phyloP scores from a whole-genome alignment of 805 yeast genomes.

The Wickerhamiella parazyma region DNA sequence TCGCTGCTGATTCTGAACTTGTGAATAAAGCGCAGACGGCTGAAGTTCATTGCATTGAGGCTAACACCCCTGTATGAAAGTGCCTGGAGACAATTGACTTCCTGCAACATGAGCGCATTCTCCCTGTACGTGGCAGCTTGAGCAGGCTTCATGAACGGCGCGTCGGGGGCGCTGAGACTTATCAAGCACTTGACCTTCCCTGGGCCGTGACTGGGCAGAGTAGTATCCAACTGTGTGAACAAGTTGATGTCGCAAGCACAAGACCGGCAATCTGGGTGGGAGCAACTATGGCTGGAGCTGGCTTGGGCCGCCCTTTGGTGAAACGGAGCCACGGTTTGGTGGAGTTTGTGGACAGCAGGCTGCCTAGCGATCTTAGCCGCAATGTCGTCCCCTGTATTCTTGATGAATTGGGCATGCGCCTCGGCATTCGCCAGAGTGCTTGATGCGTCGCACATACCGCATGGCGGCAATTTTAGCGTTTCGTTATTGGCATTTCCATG shows the following conservation, averaged over 20 bases:
- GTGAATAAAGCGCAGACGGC: conserved; percentile 1
- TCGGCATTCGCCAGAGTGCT: background rate
- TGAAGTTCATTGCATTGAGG: background rate
- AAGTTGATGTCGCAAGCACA: background rate
- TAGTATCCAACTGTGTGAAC: background rate
- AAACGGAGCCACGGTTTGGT: background rate
- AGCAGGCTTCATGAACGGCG: background rate
- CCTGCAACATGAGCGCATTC: background rate
- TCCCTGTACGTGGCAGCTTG: background rate
- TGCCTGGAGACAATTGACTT: background rate
- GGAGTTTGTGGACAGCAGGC: background rate
- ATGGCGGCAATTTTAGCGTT: background rate
- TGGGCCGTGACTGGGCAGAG: background rate
- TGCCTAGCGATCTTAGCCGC: background rate
- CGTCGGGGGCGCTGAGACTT: background rate
- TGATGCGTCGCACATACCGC: conserved; percentile 5
- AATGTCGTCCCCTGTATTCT: background rate
- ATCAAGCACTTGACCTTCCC: conserved; percentile 1
- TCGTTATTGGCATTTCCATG: background rate
- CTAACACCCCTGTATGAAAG: background rate
- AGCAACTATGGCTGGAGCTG: background rate
- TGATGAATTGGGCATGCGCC: background rate
- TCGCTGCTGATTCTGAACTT: conserved; percentile 1
- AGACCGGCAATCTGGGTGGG: background rate
- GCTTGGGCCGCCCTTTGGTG: background rate